Evolutionary conservation across 148 eudicot genomes (phyloP).

Genomic region (Salicornia ramosissima): DNA sequence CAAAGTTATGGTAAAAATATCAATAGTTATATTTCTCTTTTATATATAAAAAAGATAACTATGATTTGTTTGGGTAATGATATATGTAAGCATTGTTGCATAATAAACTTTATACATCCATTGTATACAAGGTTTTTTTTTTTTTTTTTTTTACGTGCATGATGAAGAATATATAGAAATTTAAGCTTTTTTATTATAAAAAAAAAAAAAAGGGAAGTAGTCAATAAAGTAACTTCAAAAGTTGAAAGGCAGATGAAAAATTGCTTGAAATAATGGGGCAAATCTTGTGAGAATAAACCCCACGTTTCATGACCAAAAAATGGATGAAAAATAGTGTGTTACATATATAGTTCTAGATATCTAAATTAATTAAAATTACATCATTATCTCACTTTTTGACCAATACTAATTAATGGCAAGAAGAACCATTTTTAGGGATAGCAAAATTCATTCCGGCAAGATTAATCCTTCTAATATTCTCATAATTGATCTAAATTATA

Average conservation of each 20-base stretch:
- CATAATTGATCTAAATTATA: neutral
- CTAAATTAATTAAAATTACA: neutral
- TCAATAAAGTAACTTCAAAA: conserved; percentile 2
- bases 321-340: neutral
- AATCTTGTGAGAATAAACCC: neutral
- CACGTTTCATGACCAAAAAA: conserved; percentile 2
- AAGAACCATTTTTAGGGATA: neutral
- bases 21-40: too few relatives aligned
- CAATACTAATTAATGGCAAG: neutral
- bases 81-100: too few relatives aligned
- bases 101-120: too few relatives aligned
- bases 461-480: neutral
- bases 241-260: neutral
- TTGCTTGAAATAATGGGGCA: conserved; percentile 10
- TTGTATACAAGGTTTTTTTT: too few relatives aligned
- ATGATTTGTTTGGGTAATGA: too few relatives aligned
- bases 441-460: neutral
- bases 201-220: conserved; percentile 1
- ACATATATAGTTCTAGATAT: neutral
- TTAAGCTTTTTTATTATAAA: neutral
- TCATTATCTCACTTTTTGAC: neutral
- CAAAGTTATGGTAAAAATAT: too few relatives aligned
- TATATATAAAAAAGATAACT: too few relatives aligned
- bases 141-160: too few relatives aligned
- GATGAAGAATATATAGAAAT: neutral